Conservation (phyloP, 2,329 filamentous ascomycete genomes). For the Periconia macrospinosa region DNA sequence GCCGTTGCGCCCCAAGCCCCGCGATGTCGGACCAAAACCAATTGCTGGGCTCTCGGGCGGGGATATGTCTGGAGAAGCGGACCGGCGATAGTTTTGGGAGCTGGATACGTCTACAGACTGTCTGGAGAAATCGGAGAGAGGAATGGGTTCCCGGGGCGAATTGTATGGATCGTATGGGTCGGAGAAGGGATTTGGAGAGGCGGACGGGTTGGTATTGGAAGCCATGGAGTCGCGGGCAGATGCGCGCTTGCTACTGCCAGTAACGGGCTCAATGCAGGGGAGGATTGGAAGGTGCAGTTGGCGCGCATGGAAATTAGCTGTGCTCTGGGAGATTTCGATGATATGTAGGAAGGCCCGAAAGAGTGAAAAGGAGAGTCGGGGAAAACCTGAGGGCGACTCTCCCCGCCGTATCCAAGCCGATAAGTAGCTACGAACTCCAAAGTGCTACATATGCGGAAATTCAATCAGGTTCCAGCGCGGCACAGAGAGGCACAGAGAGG, state of each 20-base stretch:
- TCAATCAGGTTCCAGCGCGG: no score
- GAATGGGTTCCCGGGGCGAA: slow-evolving; percentile 29
- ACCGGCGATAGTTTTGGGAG: slow-evolving; percentile 13
- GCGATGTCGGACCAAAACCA: slow-evolving; percentile 15
- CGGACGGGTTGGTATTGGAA: slow-evolving; percentile 23
- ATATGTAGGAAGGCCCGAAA: no score
- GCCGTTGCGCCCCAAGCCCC: slow-evolving; percentile 3
- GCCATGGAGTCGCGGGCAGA: slow-evolving; percentile 20
- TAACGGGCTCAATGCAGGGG: not conserved
- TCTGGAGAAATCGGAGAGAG: slow-evolving; percentile 25
- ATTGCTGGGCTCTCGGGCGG: slow-evolving; percentile 16
- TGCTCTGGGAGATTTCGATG: no score
- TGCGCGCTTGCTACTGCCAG: not conserved
- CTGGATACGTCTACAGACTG: slow-evolving; percentile 10
- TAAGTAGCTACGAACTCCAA: no score
- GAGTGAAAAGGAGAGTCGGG: no score
- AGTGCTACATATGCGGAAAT: no score
- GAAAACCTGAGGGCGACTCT: no score
- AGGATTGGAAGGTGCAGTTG: not conserved
- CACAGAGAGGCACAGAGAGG: no score
- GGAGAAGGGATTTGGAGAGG: slow-evolving; percentile 25
- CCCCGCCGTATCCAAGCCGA: no score
- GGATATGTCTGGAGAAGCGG: slow-evolving; percentile 12
- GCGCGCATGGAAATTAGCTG: no score
- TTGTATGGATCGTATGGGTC: slow-evolving; percentile 31